Evolutionary conservation across 495 filamentous ascomycete genomes (phyloP).

Genomic region (Apodospora peruviana): DNA sequence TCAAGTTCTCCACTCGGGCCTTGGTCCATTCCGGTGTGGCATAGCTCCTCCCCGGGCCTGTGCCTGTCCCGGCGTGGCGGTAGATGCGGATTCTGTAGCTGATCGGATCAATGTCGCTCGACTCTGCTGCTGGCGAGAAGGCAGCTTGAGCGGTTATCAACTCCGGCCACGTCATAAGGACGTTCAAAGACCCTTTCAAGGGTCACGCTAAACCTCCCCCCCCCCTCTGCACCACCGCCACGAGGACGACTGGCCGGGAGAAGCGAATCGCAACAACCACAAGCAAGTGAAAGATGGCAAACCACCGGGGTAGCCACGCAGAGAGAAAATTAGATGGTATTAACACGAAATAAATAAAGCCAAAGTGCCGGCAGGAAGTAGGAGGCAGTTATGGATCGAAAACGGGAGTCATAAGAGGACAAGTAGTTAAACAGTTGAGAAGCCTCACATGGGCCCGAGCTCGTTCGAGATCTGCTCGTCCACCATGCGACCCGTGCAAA

Average conservation of each 20-base stretch:
- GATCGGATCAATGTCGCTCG: not conserved
- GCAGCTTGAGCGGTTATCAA: not conserved
- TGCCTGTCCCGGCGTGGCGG: not conserved
- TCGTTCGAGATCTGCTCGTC: not conserved
- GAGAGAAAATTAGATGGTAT: not conserved
- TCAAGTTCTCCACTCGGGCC: not conserved
- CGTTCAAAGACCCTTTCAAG: not conserved
- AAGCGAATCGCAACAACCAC: not conserved
- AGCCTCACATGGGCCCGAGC: not conserved
- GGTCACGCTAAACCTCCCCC: not conserved
- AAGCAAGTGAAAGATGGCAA: too few species aligned
- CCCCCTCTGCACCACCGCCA: not conserved
- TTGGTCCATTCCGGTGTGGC: conserved; percentile 2
- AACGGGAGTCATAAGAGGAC: too few species aligned
- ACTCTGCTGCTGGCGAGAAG: not conserved
- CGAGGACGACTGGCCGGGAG: not conserved
- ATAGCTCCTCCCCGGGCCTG: not conserved
- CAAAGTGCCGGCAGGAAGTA: not conserved
- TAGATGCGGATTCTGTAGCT: conserved; percentile 6
- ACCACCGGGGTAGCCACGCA: not conserved
- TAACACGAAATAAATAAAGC: not conserved
- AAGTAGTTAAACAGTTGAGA: not conserved
- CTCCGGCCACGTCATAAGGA: not conserved
- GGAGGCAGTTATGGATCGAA: not conserved
- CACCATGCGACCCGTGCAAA: conserved; percentile 1